Evolutionary conservation across 495 filamentous ascomycete species (phyloP).

Genomic region (Neurospora sp.): DNA sequence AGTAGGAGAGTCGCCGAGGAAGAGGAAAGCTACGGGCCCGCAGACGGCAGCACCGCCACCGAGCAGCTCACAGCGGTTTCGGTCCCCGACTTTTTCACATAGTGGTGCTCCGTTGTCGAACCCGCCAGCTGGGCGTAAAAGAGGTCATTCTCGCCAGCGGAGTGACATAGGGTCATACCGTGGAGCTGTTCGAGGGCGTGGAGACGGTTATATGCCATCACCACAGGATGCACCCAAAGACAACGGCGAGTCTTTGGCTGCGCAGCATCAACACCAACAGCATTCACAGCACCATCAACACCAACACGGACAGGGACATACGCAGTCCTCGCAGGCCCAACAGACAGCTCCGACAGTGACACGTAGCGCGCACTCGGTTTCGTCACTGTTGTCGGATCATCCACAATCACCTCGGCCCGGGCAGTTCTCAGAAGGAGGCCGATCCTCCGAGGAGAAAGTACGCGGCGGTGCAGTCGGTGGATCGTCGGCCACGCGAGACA

Average conservation of each 20-base stretch:
- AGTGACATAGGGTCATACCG: constrained; percentile 52
- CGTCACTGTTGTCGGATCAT: constrained; percentile 37
- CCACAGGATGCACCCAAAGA: constrained; percentile 27
- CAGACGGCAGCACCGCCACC: constrained; percentile 50
- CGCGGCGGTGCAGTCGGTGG: constrained; percentile 19
- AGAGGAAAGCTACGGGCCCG: constrained; percentile 59
- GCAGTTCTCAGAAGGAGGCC: constrained; percentile 11
- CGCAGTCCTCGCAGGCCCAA: constrained; percentile 5
- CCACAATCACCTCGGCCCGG: constrained; percentile 25
- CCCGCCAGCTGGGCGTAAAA: constrained; percentile 47
- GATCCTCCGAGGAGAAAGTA: constrained; percentile 20
- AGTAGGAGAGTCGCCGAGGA: constrained; percentile 57
- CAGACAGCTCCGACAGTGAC: constrained; percentile 16
- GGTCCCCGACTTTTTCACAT: constrained; percentile 48
- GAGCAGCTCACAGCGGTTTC: constrained; percentile 38
- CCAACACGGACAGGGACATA: constrained; percentile 6
- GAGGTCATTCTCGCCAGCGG: constrained; percentile 58
- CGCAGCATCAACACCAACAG: not conserved
- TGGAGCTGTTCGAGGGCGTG: constrained; percentile 26
- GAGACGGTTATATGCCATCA: constrained; percentile 24
- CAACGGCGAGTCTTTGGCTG: constrained; percentile 9
- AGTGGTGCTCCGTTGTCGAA: constrained; percentile 41
- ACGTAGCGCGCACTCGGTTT: constrained; percentile 33
- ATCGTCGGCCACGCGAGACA: constrained; percentile 26
- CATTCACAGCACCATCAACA: constrained; percentile 3